These are phyloP conservation scores for Neurospora africana DNA, from an alignment of 495 filamentous ascomycete species.

Conservation along the genomic window DNA sequence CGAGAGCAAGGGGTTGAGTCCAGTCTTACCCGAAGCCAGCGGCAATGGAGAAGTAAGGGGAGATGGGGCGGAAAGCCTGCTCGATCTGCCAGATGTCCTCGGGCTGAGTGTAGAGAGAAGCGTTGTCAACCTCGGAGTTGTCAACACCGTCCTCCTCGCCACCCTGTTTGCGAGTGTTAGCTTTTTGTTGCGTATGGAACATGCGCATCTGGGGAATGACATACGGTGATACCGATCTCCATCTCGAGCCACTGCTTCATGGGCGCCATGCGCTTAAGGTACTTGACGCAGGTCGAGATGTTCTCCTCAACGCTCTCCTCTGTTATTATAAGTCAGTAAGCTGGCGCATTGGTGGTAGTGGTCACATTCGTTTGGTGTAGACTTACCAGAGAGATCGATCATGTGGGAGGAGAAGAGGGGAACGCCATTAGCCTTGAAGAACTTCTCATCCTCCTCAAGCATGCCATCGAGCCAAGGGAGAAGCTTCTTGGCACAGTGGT, in stretches of 20 bases:
- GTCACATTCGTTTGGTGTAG: background rate
- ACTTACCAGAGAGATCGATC: conserved; percentile 62
- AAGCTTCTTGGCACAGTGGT: conserved; percentile 88
- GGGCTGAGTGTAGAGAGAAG: conserved; percentile 92
- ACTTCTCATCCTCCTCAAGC: conserved; percentile 80
- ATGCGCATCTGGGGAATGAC: background rate
- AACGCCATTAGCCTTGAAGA: conserved; percentile 85
- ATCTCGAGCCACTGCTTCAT: conserved; percentile 99
- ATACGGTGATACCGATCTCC: conserved; percentile 42
- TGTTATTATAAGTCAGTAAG: conserved; percentile 19
- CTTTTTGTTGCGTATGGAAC: conserved; percentile 15
- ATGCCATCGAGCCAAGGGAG: conserved; percentile 92
- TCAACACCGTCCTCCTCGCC: conserved; percentile 94
- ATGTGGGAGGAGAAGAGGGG: conserved; percentile 95
- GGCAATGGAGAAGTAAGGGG: conserved; percentile 92
- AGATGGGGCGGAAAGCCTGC: conserved; percentile 67
- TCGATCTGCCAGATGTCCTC: conserved; percentile 85
- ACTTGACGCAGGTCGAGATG: conserved; percentile 80
- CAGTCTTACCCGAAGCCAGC: conserved; percentile 58
- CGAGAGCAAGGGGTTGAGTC: background rate
- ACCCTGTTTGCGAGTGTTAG: conserved; percentile 86
- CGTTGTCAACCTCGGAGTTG: conserved; percentile 82
- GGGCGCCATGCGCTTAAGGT: conserved; percentile 80
- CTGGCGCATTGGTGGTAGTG: background rate
- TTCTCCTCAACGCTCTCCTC: conserved; percentile 85